These are phyloP conservation scores for Cinnamomum micranthum DNA, from an alignment of 164 flowering plant genomes.

Conservation along the genomic window DNA sequence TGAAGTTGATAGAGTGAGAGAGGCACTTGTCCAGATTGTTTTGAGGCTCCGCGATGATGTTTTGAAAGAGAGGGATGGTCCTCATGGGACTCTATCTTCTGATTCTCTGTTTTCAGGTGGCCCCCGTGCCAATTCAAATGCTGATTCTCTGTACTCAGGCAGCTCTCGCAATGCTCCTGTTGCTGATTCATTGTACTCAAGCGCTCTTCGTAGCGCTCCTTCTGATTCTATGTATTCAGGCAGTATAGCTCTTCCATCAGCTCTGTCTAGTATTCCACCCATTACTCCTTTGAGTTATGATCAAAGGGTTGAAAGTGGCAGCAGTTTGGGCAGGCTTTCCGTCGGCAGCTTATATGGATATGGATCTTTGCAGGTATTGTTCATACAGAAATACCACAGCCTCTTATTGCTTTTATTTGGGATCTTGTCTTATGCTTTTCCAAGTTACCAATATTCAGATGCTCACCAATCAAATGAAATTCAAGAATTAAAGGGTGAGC, in stretches of 20 bases:
- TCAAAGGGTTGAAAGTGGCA: conserved; percentile 48
- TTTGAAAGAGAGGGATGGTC: conserved; percentile 59
- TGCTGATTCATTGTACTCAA: conserved; percentile 40
- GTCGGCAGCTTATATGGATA: conserved; percentile 68
- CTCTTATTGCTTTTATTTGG: too few species aligned
- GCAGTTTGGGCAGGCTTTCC: conserved; percentile 43
- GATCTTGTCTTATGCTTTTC: not conserved
- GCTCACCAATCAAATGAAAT: not conserved
- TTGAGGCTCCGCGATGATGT: conserved; percentile 86
- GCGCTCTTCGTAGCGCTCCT: conserved; percentile 33
- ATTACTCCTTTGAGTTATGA: conserved; percentile 61
- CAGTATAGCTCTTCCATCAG: conserved; percentile 45
- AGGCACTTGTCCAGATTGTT: conserved; percentile 87
- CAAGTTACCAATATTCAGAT: not conserved
- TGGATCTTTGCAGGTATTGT: conserved; percentile 69
- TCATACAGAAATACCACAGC: not conserved
- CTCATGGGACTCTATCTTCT: conserved; percentile 38
- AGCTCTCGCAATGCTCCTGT: conserved; percentile 39
- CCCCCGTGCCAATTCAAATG: conserved; percentile 35
- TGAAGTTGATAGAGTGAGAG: conserved; percentile 68
- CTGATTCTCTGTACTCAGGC: conserved; percentile 44
- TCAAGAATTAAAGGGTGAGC: not conserved
- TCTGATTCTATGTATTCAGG: conserved; percentile 46
- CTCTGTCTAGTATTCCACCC: conserved; percentile 46
- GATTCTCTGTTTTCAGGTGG: conserved; percentile 45